Base-by-base conservation (phyloP, 1,284 basidiomycete species). In the Rhizopogon parksii region DNA sequence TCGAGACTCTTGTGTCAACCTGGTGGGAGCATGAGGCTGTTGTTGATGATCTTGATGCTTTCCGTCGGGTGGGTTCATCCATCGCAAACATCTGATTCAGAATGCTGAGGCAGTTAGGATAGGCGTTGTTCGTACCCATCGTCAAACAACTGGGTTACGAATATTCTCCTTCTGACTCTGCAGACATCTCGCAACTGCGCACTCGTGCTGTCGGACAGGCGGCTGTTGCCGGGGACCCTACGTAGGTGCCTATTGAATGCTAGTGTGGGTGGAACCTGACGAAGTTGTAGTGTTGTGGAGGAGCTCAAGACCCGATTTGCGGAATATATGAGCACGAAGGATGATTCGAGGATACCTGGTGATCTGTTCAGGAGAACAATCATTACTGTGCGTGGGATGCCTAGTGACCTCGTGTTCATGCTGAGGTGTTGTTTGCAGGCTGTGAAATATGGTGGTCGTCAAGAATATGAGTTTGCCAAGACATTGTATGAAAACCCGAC, bases 1-100 rank as follows among this genome's bases (percentile, higher is more conserved):
- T 95, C 48, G 63, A 64, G 46, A 72, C 74, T 37, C 67, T 95
- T 45, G 64, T 72, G n/a, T 78, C 73, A 12, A 82, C 83, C 2
- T 97, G 93, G 91, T 96, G 88, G 87, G 95, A 96, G 69, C 73
- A 91, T 55, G 64, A 80, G 34, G 66, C 75, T 3, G 76, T 88
- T 38, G 71, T 80, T 3, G 76, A 82, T 17, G 74, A 76, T 38
- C 64, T 94, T 56, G 75, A 87, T 57, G 74, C 71, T 32, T 80
- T 93, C 68, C 74, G 82, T 57, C 70, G 76, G 60, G 84, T 87
- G 65, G 43, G 79, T 59, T 35, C 7, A 27, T 5, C 6, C 25
- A 46, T 52, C 48, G 38, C 12, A 36, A 27, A 39, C 43, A 27
- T 48, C 35, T 25, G 3, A 14, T 19, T 57, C 25, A 43, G 45